These are phyloP conservation scores for Saksenaea oblongispora DNA, from an alignment of 371 early-diverging fungal species.

Conservation along the genomic window DNA sequence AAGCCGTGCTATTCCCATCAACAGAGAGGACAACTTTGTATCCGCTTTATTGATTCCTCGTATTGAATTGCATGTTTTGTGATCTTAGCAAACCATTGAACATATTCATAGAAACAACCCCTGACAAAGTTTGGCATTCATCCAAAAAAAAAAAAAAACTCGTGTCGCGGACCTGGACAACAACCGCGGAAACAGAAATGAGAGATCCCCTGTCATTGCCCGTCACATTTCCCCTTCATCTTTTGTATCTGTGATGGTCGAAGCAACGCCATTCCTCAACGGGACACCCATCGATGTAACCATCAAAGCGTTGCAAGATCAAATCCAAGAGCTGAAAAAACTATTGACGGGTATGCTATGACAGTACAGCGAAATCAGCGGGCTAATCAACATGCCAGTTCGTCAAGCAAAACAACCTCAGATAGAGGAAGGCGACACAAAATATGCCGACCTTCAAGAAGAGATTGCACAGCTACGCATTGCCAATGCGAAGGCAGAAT, in stretches of 20 bases:
- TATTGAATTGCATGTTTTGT: too few species aligned
- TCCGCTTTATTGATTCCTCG: too few species aligned
- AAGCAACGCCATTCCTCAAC: conserved; percentile 5
- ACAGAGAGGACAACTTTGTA: too few species aligned
- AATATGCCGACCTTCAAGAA: conserved; percentile 16
- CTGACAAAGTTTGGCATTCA: too few species aligned
- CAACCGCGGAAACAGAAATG: too few species aligned
- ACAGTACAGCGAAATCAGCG: not conserved
- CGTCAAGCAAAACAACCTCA: not conserved
- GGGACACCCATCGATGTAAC: conserved; percentile 37
- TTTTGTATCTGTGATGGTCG: not conserved
- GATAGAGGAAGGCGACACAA: conserved; percentile 5
- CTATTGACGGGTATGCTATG: conserved; percentile 17
- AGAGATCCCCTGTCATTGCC: not conserved
- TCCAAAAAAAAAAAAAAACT: too few species aligned
- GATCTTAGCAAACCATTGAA: too few species aligned
- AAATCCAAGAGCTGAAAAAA: conserved; percentile 34
- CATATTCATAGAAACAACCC: too few species aligned
- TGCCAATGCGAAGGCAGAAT: conserved; percentile 42
- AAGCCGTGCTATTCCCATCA: too few species aligned
- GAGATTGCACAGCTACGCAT: conserved; percentile 24
- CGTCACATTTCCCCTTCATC: not conserved
- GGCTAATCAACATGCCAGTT: not conserved
- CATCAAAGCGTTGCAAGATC: conserved; percentile 31
- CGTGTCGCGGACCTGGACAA: too few species aligned